Base-by-base conservation (phyloP, 495 filamentous ascomycete genomes). In the Podospora appendiculata region DNA sequence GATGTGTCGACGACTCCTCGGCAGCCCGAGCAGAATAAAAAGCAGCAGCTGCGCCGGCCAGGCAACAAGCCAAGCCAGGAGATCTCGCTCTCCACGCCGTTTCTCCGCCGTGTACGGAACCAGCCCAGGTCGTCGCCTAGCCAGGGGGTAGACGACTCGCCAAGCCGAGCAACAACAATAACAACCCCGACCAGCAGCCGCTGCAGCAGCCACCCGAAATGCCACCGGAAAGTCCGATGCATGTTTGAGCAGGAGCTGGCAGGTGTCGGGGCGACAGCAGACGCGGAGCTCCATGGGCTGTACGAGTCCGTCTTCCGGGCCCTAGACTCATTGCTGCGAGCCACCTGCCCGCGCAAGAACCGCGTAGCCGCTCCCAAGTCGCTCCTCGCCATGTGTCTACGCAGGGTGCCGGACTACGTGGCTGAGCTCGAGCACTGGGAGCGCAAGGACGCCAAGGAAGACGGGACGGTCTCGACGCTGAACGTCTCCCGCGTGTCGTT, bases 361-460 rank as follows among this genome's bases (percentile, higher is more conserved):
- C 25, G 12, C 6, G 43, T 51, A 7, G 59, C 60, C 2, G 57
- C 53, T 6, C 55, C 62, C 14, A 66, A 58, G 45, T 84, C 84
- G 10, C 67, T 90, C 18, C 62, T 88, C n/a, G 79, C 81, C 6
- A 85, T 83, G 71, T 81, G 81, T 51, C 65, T 83, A 33, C 76
- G 82, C 53, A 76, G 77, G 32, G 64, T 89, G 8, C 85, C 86
- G 0, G 70, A 74, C 8, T 86, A 82, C 65, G 84, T 90, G 53
- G 65, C 70, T 3, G 69, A 73, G 14, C 80, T 87, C 48, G 81
- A 88, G 57, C 58, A 65, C 16, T 69, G 71, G 63, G 76, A 78
- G 56, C 58, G 60, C 38, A 54, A 65, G n/a, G 63, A 81, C 16
- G 71, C 80, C 18, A 72, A 83, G 42, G 55, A 70, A 41, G 79